Evolutionary conservation across 441 rosid species (phyloP), one percentile per base, ranked within the genome.

Genomic region (Populus hybrid): DNA sequence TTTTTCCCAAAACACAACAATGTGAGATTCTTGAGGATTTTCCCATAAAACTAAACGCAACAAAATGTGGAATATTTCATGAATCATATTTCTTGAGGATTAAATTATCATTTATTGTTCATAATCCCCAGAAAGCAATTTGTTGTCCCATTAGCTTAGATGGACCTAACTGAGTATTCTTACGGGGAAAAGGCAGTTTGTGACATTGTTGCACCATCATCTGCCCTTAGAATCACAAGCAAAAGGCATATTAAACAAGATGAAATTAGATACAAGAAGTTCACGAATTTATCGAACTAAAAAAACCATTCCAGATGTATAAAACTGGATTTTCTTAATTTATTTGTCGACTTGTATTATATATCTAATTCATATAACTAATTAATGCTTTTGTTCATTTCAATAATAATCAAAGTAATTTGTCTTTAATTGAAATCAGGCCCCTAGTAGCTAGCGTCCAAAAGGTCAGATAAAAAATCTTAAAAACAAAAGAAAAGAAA

Each of bases 91-190:
- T 33, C 36, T 33, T 33, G 36, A 33, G 98, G 98, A 83, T 95
- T 95, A 76, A 21, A 80, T 70, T 40, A 40, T n/a, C 2, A 3
- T 75, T 7, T 56, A 38, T 89, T 84, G 82, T 81, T 84, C 80
- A 89, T 69, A 77, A 89, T 87, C 68, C 97, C 96, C 91, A 91
- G 87, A 93, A 93, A 69, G 88, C 93, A 67, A 86, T 74, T 68
- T 79, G 74, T 72, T 73, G 83, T n/a, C 64, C 91, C 97, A 89
- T 89, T 1, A 75, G 71, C 71, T 81, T 83, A 1, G 97, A 93
- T 5, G 96, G 89, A 82, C 97, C 96, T 73, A 84, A 82, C 76
- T 83, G 87, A 6, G 86, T 86, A 11, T 74, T 66, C 33, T 76
- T 87, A 33, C 97, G 92, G 63, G 76, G 36, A 33, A 28, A 24